Base-by-base conservation (phyloP, 495 filamentous ascomycete species). In the Acidomyces sp. region DNA sequence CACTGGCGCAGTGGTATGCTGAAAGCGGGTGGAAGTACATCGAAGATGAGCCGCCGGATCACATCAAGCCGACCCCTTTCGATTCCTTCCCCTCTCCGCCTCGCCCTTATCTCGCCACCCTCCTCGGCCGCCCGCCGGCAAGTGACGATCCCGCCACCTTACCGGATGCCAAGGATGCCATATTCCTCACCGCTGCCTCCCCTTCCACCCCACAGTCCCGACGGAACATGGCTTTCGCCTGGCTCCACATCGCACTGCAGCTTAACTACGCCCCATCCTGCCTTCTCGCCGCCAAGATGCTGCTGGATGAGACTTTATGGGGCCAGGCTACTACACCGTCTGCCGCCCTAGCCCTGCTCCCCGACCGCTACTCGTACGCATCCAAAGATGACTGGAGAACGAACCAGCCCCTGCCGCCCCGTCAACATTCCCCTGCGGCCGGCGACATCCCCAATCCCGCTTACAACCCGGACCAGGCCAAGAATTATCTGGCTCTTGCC, bases 41-140 rank as follows among this genome's bases (percentile, higher is more conserved):
- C 18, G 48, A 52, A 19, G 48, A 52, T 26, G 37, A 47, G 24
- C 43, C 43, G 33, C 48, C 48, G 7, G 48, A 52, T 15, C 29
- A 52, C 16, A 9, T 47, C 19, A 52, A 47, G 25, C 48, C 48
- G 2, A 52, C 48, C 0, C 48, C 48, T n/a, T 52, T 52, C 30
- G 48, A 52, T 21, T 26, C 16, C 11, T 52, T 38, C 40, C 43
- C 48, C 2, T n/a, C 39, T 2, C 6, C 39, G 3, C 2, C 20
- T 6, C 5, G 3, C 6, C 16, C 36, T 20, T 6, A n/a, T 22
- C 16, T 45, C 6, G n/a, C 39, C 33, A 33, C 34, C 25, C 15
- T 18, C 20, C 12, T 7, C 15, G 16, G 6, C 13, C 13, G 7
- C 15, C 2, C 15, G 6, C 7, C 3, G 34, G 10, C 22, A 12